phyloP scores from a whole-genome alignment of 2,329 filamentous ascomycete species.

The Leptographium radiaticola region DNA sequence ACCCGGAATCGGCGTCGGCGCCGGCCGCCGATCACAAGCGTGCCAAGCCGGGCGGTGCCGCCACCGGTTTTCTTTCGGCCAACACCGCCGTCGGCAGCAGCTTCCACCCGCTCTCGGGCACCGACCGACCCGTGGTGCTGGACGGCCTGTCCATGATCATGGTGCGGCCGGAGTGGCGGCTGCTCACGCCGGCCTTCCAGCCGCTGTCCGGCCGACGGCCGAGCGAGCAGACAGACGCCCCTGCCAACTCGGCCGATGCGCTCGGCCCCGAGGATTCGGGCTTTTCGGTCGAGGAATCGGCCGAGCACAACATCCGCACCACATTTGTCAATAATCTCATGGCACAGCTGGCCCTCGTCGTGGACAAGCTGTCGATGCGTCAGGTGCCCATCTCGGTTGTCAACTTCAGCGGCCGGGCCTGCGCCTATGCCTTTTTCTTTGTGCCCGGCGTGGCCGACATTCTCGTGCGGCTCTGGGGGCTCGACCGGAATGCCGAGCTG shows the following conservation, averaged over 20 bases:
- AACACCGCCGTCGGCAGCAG: conserved; percentile 27
- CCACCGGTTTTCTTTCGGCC: conserved; percentile 10
- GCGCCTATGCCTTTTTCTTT: conserved; percentile 88
- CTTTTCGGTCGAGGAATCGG: conserved; percentile 45
- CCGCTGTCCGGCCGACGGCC: conserved; percentile 44
- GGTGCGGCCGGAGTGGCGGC: conserved; percentile 79
- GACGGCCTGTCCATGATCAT: conserved; percentile 72
- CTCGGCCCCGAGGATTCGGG: conserved; percentile 48
- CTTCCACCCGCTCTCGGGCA: conserved; percentile 61
- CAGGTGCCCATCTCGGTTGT: conserved; percentile 55
- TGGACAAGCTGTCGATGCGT: conserved; percentile 75
- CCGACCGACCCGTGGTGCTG: conserved; percentile 69
- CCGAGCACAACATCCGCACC: conserved; percentile 77
- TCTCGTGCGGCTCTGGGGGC: conserved; percentile 67
- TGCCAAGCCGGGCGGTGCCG: conserved; percentile 1
- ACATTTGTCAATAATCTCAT: conserved; percentile 75
- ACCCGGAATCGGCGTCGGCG: conserved; percentile 3
- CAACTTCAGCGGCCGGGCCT: conserved; percentile 79
- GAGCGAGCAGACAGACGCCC: conserved; percentile 29
- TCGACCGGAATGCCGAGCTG: conserved; percentile 42
- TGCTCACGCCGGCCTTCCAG: conserved; percentile 54
- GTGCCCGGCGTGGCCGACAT: conserved; percentile 77
- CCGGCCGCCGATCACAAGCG: conserved; percentile 5
- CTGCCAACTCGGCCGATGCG: conserved; percentile 40
- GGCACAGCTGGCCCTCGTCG: conserved; percentile 73